These are phyloP conservation scores for Neckera pumila DNA, from an alignment of 225 moss, liverwort and hornwort species.

Conservation along the genomic window DNA sequence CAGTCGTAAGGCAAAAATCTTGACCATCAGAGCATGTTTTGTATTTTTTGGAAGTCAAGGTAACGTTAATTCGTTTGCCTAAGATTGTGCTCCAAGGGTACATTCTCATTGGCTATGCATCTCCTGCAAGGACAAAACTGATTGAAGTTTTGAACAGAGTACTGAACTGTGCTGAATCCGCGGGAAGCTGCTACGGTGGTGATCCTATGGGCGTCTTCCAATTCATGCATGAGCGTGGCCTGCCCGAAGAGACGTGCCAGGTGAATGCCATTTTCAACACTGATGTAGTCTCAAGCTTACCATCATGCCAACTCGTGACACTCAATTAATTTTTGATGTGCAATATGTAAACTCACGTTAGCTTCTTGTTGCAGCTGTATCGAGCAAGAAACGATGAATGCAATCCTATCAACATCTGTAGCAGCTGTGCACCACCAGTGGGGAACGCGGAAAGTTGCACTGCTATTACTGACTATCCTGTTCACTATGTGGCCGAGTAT, in stretches of 20 bases:
- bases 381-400: conserved; percentile 72
- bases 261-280: conserved; percentile 4
- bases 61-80: background rate
- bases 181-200: conserved; percentile 71
- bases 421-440: conserved; percentile 63
- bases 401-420: conserved; percentile 71
- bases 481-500: conserved; percentile 65
- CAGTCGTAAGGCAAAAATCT: background rate
- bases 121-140: background rate
- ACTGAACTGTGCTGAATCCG: conserved; percentile 62
- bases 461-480: conserved; percentile 44
- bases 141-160: conserved; percentile 8
- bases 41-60: background rate
- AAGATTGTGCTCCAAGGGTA: background rate
- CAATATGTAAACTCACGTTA: background rate
- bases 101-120: background rate
- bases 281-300: background rate
- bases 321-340: background rate
- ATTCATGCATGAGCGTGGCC: conserved; percentile 50
- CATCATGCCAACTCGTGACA: background rate
- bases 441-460: conserved; percentile 34
- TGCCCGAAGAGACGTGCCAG: conserved; percentile 93
- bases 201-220: conserved; percentile 59
- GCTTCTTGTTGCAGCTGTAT: conserved; percentile 45
- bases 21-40: background rate